Percentiles rank a stretch among this genome's conserved stretches.
Conservation (phyloP, 2,329 filamentous ascomycete species). For the Hypoxylon sp. region DNA sequence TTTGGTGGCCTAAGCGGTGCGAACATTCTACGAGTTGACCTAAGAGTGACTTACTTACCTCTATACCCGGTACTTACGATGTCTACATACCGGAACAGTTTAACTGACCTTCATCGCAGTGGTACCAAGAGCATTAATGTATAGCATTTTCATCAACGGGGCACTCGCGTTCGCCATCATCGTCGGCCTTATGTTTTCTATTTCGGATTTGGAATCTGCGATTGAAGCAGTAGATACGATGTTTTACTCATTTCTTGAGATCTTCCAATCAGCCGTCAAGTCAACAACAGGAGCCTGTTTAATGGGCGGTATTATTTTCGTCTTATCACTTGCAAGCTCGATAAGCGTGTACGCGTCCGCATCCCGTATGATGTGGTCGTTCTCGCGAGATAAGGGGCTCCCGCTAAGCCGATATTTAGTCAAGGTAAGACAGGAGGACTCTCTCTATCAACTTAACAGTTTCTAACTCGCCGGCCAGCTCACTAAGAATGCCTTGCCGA, state of each 20-base stretch:
- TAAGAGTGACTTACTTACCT: neutral
- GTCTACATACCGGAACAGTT: neutral
- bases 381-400: conserved; percentile 47
- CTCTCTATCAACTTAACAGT: neutral
- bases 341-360: conserved; percentile 47
- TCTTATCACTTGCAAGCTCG: conserved; percentile 43
- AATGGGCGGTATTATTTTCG: conserved; percentile 48
- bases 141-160: conserved; percentile 48
- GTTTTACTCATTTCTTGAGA: conserved; percentile 51
- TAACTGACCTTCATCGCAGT: conserved; percentile 21
- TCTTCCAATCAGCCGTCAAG: conserved; percentile 44
- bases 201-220: conserved; percentile 43
- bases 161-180: conserved; percentile 45
- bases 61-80: neutral
- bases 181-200: conserved; percentile 47
- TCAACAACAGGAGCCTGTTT: conserved; percentile 46
- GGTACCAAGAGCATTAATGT: conserved; percentile 45
- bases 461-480: conserved; percentile 26
- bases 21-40: neutral
- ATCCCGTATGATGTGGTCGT: conserved; percentile 51
- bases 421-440: conserved; percentile 29
- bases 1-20: neutral
- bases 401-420: conserved; percentile 37
- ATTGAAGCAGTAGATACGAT: conserved; percentile 41
- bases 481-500: conserved; percentile 41